These are phyloP conservation scores for Tetradesmus lagerheimii DNA, from an alignment of 139 green algal species.

Conservation along the genomic window DNA sequence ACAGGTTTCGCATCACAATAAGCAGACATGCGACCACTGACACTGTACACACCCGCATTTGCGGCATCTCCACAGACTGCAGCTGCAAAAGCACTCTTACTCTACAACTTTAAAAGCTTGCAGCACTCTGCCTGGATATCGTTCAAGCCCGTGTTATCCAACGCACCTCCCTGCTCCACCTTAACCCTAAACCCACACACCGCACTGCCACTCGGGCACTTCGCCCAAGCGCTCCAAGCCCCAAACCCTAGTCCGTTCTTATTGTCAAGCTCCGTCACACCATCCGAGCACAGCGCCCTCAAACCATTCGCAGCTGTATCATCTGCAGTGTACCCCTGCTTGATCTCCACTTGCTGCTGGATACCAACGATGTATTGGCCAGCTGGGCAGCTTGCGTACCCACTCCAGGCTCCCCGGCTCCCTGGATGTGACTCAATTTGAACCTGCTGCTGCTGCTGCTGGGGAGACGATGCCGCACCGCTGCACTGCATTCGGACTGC, in stretches of 20 bases:
- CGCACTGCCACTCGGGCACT: not conserved
- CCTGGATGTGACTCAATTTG: not conserved
- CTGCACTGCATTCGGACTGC: not conserved
- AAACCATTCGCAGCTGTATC: not conserved
- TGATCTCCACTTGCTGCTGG: not conserved
- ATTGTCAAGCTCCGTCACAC: not conserved
- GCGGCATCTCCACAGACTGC: not conserved
- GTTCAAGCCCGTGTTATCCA: conserved; percentile 18
- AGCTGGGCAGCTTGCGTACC: not conserved
- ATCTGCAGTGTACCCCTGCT: not conserved
- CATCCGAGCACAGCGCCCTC: not conserved
- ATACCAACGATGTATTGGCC: not conserved
- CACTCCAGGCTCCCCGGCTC: not conserved
- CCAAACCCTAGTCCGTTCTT: not conserved
- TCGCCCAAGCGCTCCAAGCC: conserved; percentile 7
- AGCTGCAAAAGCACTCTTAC: not conserved
- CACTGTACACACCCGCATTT: too few relatives aligned
- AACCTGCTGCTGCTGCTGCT: not conserved
- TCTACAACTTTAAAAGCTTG: not conserved
- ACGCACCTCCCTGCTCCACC: not conserved
- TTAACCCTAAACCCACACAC: conserved; percentile 12
- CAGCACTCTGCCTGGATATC: conserved; percentile 2
- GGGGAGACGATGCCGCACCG: too few relatives aligned
- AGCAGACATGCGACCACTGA: too few relatives aligned
- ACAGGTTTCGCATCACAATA: too few relatives aligned